phyloP scores from a whole-genome alignment of 2,329 filamentous ascomycete genomes.

The Mycosphaerella sp. region DNA sequence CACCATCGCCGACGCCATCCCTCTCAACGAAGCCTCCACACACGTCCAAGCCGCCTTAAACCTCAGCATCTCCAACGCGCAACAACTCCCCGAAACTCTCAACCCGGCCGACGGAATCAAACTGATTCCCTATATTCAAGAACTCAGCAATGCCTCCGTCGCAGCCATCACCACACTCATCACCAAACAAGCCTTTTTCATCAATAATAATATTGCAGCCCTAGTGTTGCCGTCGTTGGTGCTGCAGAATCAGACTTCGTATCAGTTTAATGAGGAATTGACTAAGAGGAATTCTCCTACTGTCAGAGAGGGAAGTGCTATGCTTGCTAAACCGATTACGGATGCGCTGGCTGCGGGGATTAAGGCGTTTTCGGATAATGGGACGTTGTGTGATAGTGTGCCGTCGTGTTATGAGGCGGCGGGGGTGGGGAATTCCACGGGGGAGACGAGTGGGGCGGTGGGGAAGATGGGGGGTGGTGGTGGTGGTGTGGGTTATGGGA shows the following conservation, averaged over 20 bases:
- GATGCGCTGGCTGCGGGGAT: slow-evolving; percentile 8
- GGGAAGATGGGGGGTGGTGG: too few species aligned
- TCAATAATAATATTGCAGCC: slow-evolving; percentile 3
- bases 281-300: slow-evolving; percentile 4
- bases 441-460: too few species aligned
- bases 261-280: slow-evolving; percentile 6
- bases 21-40: slow-evolving; percentile 1
- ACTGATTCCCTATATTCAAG: slow-evolving; percentile 10
- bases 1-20: slow-evolving; percentile 1
- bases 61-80: slow-evolving; percentile 6
- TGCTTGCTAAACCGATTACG: slow-evolving; percentile 3
- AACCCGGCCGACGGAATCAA: slow-evolving; percentile 9
- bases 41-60: slow-evolving; percentile 11
- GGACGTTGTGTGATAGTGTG: neutral
- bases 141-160: slow-evolving; percentile 7
- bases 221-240: slow-evolving; percentile 3
- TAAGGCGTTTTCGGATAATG: slow-evolving; percentile 9
- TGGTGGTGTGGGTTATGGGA: too few species aligned
- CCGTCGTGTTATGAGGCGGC: neutral
- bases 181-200: slow-evolving; percentile 8
- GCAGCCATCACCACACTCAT: slow-evolving; percentile 9
- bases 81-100: slow-evolving; percentile 3
- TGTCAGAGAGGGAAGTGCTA: slow-evolving; percentile 1
- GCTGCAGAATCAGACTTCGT: slow-evolving; percentile 11
- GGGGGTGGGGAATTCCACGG: neutral